Conservation (phyloP, 2,329 filamentous ascomycete species). For the Ceratocystis destructans region DNA sequence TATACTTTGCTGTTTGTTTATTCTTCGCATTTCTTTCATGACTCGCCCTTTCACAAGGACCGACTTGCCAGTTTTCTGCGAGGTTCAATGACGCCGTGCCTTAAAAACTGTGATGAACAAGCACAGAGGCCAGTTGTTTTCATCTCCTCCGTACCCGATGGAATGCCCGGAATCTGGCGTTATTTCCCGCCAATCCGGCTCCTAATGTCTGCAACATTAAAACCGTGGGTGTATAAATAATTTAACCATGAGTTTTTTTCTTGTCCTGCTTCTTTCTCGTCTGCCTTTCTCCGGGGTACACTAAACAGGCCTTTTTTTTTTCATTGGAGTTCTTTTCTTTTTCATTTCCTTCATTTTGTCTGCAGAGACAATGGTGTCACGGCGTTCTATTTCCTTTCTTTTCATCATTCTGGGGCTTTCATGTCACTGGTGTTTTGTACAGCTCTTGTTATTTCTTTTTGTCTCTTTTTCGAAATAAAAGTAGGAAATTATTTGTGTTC, state of each 20-base stretch:
- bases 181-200: not conserved
- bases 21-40: not conserved
- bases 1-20: not conserved
- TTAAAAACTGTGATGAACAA: not conserved
- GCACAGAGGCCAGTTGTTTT: not conserved
- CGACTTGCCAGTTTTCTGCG: not conserved
- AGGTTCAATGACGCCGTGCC: not conserved
- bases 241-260: constrained; percentile 4
- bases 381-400: constrained; percentile 3
- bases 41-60: not conserved
- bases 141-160: not conserved
- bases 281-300: not conserved
- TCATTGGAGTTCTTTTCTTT: not conserved
- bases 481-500: not conserved
- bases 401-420: not conserved
- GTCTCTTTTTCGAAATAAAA: constrained; percentile 2
- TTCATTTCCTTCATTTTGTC: not conserved
- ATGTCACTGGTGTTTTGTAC: not conserved
- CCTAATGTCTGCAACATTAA: constrained; percentile 1
- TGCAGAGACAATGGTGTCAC: constrained; percentile 2
- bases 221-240: not conserved
- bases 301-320: constrained; percentile 8
- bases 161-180: not conserved
- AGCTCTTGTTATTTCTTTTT: not conserved
- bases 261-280: not conserved